A percentile compares a stretch with the other conserved stretches of the same genome.
Evolutionary conservation across 2,329 filamentous ascomycete genomes (phyloP).

Genomic region (Fusarium ramigenum): DNA sequence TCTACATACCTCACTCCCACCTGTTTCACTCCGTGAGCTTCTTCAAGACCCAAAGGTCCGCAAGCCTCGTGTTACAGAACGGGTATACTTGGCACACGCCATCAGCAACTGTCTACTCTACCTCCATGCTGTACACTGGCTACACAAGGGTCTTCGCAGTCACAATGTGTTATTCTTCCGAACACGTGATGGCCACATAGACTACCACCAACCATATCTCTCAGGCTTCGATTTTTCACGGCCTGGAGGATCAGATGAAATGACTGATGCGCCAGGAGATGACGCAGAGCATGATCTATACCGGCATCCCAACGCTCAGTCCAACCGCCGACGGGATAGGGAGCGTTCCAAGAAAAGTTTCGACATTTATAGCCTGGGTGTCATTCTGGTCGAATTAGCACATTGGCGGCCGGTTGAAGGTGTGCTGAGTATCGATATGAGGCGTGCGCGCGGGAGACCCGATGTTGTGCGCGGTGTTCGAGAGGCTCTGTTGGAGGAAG

Average conservation of each 20-base stretch:
- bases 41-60: slow-evolving; percentile 49
- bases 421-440: slow-evolving; percentile 53
- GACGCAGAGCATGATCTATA: slow-evolving; percentile 60
- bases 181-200: slow-evolving; percentile 42
- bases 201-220: slow-evolving; percentile 55
- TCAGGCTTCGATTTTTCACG: slow-evolving; percentile 66
- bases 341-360: slow-evolving; percentile 58
- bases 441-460: slow-evolving; percentile 47
- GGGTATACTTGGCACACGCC: slow-evolving; percentile 60
- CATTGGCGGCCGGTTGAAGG: slow-evolving; percentile 59
- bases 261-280: slow-evolving; percentile 59
- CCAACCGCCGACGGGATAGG: slow-evolving; percentile 45
- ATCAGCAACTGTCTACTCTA: slow-evolving; percentile 64
- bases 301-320: slow-evolving; percentile 57
- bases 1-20: slow-evolving; percentile 49
- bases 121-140: slow-evolving; percentile 65
- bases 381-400: slow-evolving; percentile 64
- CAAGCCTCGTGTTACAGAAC: slow-evolving; percentile 60
- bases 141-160: slow-evolving; percentile 66
- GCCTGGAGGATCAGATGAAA: slow-evolving; percentile 59
- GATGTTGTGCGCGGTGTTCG: slow-evolving; percentile 51
- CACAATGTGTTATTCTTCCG: slow-evolving; percentile 64
- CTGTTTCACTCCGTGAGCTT: slow-evolving; percentile 59
- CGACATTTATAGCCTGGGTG: slow-evolving; percentile 63
- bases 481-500: slow-evolving; percentile 44